Conservation (phyloP, 345 rosid genomes). For the Murraya paniculata region DNA sequence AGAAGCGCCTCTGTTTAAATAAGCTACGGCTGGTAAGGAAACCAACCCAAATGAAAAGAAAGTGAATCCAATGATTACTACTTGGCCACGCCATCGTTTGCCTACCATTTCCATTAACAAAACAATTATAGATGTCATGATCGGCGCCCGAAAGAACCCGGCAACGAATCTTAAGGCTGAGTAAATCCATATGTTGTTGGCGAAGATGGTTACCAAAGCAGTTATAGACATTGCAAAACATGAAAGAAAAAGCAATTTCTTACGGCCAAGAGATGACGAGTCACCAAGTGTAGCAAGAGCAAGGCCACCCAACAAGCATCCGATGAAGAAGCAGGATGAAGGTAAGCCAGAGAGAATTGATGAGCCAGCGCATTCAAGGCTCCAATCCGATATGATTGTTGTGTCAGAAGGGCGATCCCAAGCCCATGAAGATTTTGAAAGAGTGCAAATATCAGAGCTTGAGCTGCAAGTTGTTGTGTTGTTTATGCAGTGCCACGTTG, state of each 20-base stretch:
- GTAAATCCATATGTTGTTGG: conserved; percentile 43
- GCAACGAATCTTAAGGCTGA: conserved; percentile 10
- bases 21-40: conserved; percentile 38
- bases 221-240: conserved; percentile 43
- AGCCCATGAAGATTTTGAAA: conserved; percentile 38
- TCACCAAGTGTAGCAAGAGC: conserved; percentile 46
- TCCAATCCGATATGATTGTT: conserved; percentile 52
- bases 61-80: conserved; percentile 42
- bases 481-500: conserved; percentile 49
- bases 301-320: conserved; percentile 52
- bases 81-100: conserved; percentile 39
- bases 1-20: not conserved
- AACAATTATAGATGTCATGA: conserved; percentile 20
- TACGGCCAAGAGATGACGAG: conserved; percentile 54
- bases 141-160: not conserved
- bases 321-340: conserved; percentile 53
- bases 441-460: conserved; percentile 28
- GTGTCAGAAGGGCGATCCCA: conserved; percentile 36
- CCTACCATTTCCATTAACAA: conserved; percentile 43
- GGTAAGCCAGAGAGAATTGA: conserved; percentile 45
- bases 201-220: conserved; percentile 30
- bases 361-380: conserved; percentile 45
- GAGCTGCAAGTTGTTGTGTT: conserved; percentile 18
- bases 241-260: conserved; percentile 43
- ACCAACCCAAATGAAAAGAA: conserved; percentile 46